Evolutionary conservation across 352 stramenopile species (phyloP).

Genomic region (Globisporangium orthogonon): DNA sequence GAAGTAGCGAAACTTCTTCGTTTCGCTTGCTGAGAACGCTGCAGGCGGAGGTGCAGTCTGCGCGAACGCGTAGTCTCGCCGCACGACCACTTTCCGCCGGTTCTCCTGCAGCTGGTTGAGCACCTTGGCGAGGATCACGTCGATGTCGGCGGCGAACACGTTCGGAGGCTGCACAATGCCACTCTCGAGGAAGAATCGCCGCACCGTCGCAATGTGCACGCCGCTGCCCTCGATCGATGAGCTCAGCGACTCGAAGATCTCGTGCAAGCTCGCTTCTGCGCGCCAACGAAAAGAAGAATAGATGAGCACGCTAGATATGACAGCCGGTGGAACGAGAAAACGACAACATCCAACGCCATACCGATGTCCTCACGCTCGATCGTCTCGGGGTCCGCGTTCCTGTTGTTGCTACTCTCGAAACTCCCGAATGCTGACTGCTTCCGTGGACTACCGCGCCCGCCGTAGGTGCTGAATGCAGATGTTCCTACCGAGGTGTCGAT

Average conservation of each 20-base stretch:
- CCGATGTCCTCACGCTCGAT: conserved; percentile 21
- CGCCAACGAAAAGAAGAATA: conserved; percentile 2
- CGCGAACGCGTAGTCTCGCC: conserved; percentile 50
- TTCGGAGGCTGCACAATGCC: conserved; percentile 46
- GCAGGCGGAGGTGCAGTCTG: conserved; percentile 8
- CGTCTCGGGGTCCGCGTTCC: conserved; percentile 1
- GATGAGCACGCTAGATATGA: background rate
- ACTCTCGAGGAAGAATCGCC: conserved; percentile 59
- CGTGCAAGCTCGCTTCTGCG: conserved; percentile 26
- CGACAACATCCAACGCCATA: background rate
- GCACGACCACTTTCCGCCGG: conserved; percentile 33
- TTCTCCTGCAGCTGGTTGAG: conserved; percentile 48
- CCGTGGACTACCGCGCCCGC: conserved; percentile 4
- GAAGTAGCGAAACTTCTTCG: conserved; percentile 56
- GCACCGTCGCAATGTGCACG: conserved; percentile 60
- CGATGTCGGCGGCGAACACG: conserved; percentile 48
- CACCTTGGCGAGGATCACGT: conserved; percentile 60
- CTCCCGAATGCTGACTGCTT: conserved; percentile 1
- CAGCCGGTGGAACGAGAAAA: background rate
- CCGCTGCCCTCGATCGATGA: conserved; percentile 35
- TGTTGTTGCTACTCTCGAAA: conserved; percentile 7
- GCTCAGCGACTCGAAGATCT: conserved; percentile 45
- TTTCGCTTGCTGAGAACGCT: conserved; percentile 17
- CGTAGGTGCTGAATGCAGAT: conserved; percentile 16
- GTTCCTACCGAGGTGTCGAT: conserved; percentile 7